Conservation (phyloP, 1,139 yeast species). For the Pichia sp. region DNA sequence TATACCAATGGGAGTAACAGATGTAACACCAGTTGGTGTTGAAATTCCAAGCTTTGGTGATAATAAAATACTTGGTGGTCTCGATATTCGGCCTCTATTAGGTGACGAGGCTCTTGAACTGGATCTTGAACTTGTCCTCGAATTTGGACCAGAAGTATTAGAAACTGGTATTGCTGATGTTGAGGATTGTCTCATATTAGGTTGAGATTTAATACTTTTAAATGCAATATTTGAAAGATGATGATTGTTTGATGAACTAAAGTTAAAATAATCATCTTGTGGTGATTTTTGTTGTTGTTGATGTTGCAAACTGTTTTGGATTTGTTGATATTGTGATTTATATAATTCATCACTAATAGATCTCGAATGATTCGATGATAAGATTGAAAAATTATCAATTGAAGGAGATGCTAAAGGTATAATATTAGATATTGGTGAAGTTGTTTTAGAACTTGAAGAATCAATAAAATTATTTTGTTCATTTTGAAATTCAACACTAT, state of each 20-base stretch:
- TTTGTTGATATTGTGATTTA: conserved; percentile 8
- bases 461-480: conserved; percentile 5
- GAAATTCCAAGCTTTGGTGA: conserved; percentile 10
- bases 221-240: conserved; percentile 9
- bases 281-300: neutral
- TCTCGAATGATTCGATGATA: conserved; percentile 8
- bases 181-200: conserved; percentile 6
- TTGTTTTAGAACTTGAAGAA: neutral
- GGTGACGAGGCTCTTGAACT: conserved; percentile 16
- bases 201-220: conserved; percentile 14
- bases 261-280: conserved; percentile 5
- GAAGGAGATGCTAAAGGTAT: neutral
- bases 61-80: neutral
- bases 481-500: neutral
- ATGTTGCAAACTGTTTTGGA: neutral
- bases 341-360: conserved; percentile 12
- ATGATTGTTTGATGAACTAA: neutral
- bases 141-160: neutral
- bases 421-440: conserved; percentile 1
- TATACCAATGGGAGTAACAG: neutral
- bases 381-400: neutral
- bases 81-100: neutral
- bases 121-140: no score
- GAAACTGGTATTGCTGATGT: neutral
- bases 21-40: neutral